Evolutionary conservation across 768 basidiomycete genomes (phyloP).

Genomic region (Termitomyces sp.): DNA sequence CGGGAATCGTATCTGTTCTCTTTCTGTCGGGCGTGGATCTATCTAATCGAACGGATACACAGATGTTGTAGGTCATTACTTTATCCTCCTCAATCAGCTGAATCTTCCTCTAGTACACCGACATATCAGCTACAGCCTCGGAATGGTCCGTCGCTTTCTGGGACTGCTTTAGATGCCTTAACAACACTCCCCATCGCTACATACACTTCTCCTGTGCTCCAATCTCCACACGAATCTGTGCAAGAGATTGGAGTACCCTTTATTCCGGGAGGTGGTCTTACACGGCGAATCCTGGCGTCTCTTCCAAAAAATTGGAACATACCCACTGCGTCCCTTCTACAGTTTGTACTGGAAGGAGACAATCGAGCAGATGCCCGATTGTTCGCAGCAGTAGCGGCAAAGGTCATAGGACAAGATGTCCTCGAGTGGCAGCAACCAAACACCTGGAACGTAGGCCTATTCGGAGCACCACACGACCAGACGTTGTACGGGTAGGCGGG

Average conservation of each 20-base stretch:
- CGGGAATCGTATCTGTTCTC: conserved; percentile 49
- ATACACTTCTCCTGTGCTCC: conserved; percentile 49
- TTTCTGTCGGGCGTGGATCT: conserved; percentile 77
- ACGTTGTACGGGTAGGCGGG: conserved; percentile 59
- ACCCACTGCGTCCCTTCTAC: conserved; percentile 59
- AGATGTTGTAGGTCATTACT: conserved; percentile 60
- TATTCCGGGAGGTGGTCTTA: conserved; percentile 77
- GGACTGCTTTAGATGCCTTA: conserved; percentile 42
- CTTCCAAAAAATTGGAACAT: conserved; percentile 47
- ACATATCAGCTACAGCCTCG: conserved; percentile 53
- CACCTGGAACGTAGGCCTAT: conserved; percentile 67
- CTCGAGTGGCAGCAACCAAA: conserved; percentile 58
- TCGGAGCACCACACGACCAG: conserved; percentile 72
- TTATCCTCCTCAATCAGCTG: neutral
- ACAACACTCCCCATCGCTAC: conserved; percentile 45
- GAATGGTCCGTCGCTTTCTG: conserved; percentile 40
- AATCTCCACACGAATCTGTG: conserved; percentile 23
- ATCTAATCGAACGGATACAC: conserved; percentile 68
- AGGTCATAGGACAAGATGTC: conserved; percentile 39
- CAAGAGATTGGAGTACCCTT: conserved; percentile 49
- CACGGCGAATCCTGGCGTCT: conserved; percentile 60
- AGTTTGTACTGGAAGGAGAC: conserved; percentile 82
- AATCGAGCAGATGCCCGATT: conserved; percentile 69
- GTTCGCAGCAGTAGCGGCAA: conserved; percentile 52
- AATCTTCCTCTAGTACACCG: conserved; percentile 47